These are phyloP conservation scores for Pachysandra terminalis DNA, from an alignment of 164 flowering plant genomes.

Conservation along the genomic window DNA sequence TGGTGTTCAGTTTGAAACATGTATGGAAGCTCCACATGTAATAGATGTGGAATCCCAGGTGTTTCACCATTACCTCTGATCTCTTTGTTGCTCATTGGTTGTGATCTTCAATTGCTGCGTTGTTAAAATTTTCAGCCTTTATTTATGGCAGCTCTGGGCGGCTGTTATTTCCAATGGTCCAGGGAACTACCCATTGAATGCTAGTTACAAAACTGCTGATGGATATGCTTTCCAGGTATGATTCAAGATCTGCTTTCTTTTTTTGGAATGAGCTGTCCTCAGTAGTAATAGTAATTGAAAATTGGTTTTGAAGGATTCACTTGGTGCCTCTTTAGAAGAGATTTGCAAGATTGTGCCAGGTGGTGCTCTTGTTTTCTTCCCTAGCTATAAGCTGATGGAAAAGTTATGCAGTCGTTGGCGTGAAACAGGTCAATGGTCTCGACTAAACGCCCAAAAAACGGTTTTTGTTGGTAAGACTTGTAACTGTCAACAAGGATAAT, in stretches of 20 bases:
- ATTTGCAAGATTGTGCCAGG: conserved; percentile 76
- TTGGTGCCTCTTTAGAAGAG: conserved; percentile 82
- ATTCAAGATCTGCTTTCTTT: background rate
- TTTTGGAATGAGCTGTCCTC: background rate
- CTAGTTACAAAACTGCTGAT: conserved; percentile 91
- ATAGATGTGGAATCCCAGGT: conserved; percentile 89
- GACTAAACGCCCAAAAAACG: conserved; percentile 61
- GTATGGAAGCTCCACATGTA: conserved; percentile 97
- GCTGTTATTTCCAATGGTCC: conserved; percentile 73
- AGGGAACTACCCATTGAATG: conserved; percentile 72
- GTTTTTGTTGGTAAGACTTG: conserved; percentile 68
- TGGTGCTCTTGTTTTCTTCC: conserved; percentile 92
- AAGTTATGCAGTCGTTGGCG: conserved; percentile 77
- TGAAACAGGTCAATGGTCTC: conserved; percentile 93
- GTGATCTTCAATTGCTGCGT: conserved; percentile 5
- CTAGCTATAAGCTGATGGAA: conserved; percentile 94
- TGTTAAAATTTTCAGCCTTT: conserved; percentile 6
- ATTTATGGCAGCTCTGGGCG: conserved; percentile 67
- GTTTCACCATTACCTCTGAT: background rate
- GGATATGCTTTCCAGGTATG: conserved; percentile 78
- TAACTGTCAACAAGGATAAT: background rate
- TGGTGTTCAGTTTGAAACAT: conserved; percentile 87
- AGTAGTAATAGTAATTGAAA: conserved; percentile 6
- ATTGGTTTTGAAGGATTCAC: conserved; percentile 62
- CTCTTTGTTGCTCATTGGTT: conserved; percentile 4